Conservation (phyloP, 306 rosid species). For the Vigna nakashimae region DNA sequence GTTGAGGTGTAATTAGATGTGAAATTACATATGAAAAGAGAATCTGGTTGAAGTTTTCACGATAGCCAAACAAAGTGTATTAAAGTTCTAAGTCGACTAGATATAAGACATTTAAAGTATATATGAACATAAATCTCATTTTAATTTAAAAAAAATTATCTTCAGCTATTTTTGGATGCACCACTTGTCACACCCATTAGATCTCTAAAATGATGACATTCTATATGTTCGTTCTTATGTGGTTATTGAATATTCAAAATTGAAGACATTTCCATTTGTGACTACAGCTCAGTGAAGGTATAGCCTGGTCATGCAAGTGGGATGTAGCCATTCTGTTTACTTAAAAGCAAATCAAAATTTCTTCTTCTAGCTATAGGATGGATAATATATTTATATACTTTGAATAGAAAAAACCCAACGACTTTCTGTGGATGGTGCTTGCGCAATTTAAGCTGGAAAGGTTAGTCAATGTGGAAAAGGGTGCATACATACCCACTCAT, state of each 20-base stretch:
- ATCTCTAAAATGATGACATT: no score
- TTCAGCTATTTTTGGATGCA: no score
- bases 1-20: no score
- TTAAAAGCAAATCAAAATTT: slow-evolving; percentile 5
- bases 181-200: no score
- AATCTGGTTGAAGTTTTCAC: no score
- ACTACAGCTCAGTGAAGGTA: slow-evolving; percentile 25
- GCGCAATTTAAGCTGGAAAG: slow-evolving; percentile 58
- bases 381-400: not conserved
- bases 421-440: slow-evolving; percentile 26
- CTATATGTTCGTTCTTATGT: no score
- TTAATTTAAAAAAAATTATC: no score
- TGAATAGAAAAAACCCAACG: slow-evolving; percentile 2
- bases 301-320: slow-evolving; percentile 25
- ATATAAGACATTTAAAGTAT: no score
- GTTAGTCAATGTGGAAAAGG: slow-evolving; percentile 35
- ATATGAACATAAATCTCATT: no score
- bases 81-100: no score
- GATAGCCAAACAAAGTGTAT: no score
- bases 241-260: not conserved
- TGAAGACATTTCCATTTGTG: slow-evolving; percentile 7
- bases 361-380: not conserved
- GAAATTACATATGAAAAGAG: no score
- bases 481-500: not conserved
- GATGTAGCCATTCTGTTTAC: not conserved